Evolutionary conservation across 2,329 filamentous ascomycete species (phyloP).

Genomic region (Mycosphaerelloides madeirae): DNA sequence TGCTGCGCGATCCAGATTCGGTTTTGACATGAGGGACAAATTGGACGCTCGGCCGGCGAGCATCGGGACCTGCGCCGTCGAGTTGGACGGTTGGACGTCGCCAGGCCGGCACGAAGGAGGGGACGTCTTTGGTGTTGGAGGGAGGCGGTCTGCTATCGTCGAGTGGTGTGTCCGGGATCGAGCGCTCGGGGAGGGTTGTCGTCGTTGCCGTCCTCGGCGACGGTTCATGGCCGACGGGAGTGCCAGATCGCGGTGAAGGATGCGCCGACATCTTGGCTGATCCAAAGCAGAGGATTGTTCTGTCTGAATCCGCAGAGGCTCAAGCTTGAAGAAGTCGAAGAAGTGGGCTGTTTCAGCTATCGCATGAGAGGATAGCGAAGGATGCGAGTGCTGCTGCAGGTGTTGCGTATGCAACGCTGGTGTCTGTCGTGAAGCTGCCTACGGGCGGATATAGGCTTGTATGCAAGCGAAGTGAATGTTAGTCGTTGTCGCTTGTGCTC

Average conservation of each 20-base stretch:
- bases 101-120: slow-evolving; percentile 30
- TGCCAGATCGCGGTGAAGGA: slow-evolving; percentile 18
- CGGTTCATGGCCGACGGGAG: slow-evolving; percentile 13
- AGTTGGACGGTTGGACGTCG: slow-evolving; percentile 28
- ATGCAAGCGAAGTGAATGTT: too few relatives aligned
- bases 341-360: too few relatives aligned
- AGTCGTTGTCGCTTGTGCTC: too few relatives aligned
- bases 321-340: too few relatives aligned
- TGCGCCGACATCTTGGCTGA: slow-evolving; percentile 12
- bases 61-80: slow-evolving; percentile 17
- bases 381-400: too few relatives aligned
- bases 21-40: slow-evolving; percentile 30
- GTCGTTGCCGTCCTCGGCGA: slow-evolving; percentile 14
- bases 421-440: too few relatives aligned
- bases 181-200: slow-evolving; percentile 23
- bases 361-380: too few relatives aligned
- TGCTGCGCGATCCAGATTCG: slow-evolving; percentile 26
- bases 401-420: too few relatives aligned
- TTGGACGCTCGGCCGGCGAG: slow-evolving; percentile 33
- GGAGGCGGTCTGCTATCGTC: slow-evolving; percentile 11
- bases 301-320: too few relatives aligned
- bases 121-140: slow-evolving; percentile 7
- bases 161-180: slow-evolving; percentile 21
- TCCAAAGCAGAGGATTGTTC: background rate
- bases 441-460: too few relatives aligned